phyloP scores from a whole-genome alignment of 2,329 filamentous ascomycete species.

The Hymenoscyphus salicellus region DNA sequence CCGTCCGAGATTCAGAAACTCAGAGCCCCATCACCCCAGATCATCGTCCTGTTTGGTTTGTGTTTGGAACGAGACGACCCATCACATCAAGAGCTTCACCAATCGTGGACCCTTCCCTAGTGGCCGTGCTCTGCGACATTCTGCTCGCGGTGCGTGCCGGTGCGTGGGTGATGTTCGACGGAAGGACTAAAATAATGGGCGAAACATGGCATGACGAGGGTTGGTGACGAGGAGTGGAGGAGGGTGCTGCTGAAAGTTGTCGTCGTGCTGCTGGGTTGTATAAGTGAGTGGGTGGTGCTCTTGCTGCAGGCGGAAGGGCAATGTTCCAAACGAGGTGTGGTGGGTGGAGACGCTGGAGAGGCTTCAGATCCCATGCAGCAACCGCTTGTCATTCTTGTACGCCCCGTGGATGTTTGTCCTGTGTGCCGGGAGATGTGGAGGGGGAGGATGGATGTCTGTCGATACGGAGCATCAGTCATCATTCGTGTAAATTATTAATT shows the following conservation, averaged over 20 bases:
- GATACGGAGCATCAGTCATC: no score
- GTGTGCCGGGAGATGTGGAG: not conserved
- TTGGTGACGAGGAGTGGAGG: no score
- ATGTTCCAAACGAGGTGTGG: not conserved
- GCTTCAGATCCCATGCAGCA: not conserved
- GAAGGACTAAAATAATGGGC: no score
- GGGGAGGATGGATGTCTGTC: not conserved
- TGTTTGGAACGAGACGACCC: not conserved
- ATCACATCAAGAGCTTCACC: no score
- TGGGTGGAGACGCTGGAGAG: not conserved
- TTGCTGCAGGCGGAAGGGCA: no score
- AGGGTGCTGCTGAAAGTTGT: no score
- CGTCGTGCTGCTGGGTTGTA: no score
- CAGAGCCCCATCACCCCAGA: not conserved
- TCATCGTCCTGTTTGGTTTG: not conserved
- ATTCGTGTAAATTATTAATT: no score
- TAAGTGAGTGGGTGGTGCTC: no score
- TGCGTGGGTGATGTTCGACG: no score
- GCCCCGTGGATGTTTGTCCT: not conserved
- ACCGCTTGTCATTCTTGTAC: not conserved
- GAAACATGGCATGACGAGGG: no score
- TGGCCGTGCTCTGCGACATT: not conserved
- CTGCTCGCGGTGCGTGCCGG: not conserved
- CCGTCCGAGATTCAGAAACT: not conserved
- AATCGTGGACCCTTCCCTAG: not conserved